A percentile compares a stretch with the other conserved stretches of the same genome.
Conservation (phyloP, 306 rosid genomes). For the Lathyrus oleraceus region DNA sequence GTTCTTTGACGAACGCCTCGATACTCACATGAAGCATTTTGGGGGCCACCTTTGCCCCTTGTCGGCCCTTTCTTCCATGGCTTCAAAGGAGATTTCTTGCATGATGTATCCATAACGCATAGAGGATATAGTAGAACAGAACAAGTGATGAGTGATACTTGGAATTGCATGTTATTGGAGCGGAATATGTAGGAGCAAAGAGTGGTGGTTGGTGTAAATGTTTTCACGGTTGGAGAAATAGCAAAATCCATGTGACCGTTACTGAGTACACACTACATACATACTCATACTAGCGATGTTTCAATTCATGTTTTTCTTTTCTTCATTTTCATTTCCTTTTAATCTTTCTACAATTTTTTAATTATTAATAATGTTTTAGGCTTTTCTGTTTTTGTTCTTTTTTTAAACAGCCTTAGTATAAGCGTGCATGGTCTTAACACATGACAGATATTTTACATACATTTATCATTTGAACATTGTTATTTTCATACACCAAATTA, state of each 20-base stretch:
- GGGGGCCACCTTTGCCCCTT: conserved; percentile 96
- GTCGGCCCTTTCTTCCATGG: conserved; percentile 99
- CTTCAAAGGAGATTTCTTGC: conserved; percentile 69
- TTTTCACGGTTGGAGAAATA: conserved; percentile 66
- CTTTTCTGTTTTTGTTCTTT: neutral
- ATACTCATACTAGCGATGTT: conserved; percentile 27
- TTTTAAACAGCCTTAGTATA: neutral
- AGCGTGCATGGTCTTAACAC: no score
- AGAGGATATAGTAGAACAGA: conserved; percentile 12
- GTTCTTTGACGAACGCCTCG: conserved; percentile 95
- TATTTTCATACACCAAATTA: no score
- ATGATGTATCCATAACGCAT: conserved; percentile 61
- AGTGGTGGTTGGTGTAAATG: conserved; percentile 75
- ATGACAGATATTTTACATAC: no score
- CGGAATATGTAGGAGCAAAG: conserved; percentile 72
- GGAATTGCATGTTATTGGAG: conserved; percentile 53
- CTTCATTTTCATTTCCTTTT: neutral
- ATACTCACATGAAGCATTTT: conserved; percentile 79
- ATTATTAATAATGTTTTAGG: neutral
- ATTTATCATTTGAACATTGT: no score
- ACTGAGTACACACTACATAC: neutral
- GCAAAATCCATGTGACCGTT: conserved; percentile 74
- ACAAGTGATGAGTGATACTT: conserved; percentile 34
- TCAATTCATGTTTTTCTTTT: conserved; percentile 33
- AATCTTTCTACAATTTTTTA: neutral